Evolutionary conservation across 2,329 filamentous ascomycete species (phyloP).

Genomic region (Sodiomyces alkalinus): DNA sequence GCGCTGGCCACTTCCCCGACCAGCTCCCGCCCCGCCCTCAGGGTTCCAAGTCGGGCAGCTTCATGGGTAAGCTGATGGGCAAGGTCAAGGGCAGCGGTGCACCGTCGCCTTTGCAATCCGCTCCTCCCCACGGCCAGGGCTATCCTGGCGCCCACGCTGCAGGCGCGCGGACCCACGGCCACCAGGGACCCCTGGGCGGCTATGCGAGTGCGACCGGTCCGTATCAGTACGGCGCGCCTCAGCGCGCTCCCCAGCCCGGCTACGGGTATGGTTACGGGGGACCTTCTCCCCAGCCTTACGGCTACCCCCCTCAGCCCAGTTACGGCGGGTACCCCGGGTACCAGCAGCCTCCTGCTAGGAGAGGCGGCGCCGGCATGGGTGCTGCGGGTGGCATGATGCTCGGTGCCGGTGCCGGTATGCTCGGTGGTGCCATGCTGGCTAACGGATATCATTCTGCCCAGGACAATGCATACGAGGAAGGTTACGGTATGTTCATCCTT

Average conservation of each 20-base stretch:
- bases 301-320: constrained; percentile 12
- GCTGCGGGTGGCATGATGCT: constrained; percentile 58
- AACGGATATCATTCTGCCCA: constrained; percentile 50
- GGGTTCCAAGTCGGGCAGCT: constrained; percentile 24
- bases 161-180: no score
- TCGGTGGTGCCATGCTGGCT: constrained; percentile 61
- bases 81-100: constrained; percentile 26
- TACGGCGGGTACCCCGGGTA: constrained; percentile 18
- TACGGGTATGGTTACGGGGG: constrained; percentile 16
- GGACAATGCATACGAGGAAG: constrained; percentile 37
- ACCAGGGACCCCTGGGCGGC: constrained; percentile 15
- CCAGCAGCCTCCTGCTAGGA: constrained; percentile 28
- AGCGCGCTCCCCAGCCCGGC: constrained; percentile 11
- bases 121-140: constrained; percentile 2
- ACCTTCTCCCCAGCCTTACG: constrained; percentile 17
- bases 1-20: constrained; percentile 13
- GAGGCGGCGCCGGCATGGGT: constrained; percentile 31
- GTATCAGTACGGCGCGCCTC: constrained; percentile 9
- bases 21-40: constrained; percentile 26
- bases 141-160: no score
- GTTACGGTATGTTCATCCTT: constrained; percentile 18
- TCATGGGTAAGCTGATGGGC: constrained; percentile 37
- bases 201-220: constrained; percentile 2
- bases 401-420: constrained; percentile 64
- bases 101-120: constrained; percentile 12